These are phyloP conservation scores for Sechiopsis laciniata DNA, from an alignment of 306 rosid species.

Conservation along the genomic window DNA sequence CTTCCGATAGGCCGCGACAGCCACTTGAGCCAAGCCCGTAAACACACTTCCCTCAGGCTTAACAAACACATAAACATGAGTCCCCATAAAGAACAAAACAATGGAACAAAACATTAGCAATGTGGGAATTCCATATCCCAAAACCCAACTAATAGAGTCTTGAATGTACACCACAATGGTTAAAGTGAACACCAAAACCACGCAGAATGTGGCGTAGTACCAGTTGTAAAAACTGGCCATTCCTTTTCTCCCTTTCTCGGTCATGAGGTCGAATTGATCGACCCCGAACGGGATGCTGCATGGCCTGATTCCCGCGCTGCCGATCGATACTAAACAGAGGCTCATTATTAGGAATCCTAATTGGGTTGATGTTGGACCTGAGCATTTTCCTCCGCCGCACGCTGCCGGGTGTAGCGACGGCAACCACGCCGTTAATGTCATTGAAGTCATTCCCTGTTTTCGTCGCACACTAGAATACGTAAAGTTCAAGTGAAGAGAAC, in stretches of 20 bases:
- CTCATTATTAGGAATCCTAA: conserved; percentile 42
- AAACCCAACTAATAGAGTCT: conserved; percentile 68
- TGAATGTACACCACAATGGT: conserved; percentile 62
- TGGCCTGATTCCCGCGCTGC: conserved; percentile 69
- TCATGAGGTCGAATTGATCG: conserved; percentile 64
- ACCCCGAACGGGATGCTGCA: conserved; percentile 82
- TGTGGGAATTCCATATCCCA: conserved; percentile 68
- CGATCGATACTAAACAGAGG: conserved; percentile 44
- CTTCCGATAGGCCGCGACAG: conserved; percentile 60
- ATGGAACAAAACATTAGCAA: conserved; percentile 45
- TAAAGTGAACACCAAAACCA: conserved; percentile 38
- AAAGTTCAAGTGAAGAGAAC: no score
- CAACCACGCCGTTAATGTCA: conserved; percentile 62
- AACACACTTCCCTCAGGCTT: conserved; percentile 59
- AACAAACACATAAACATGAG: conserved; percentile 35
- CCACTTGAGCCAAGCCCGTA: conserved; percentile 42
- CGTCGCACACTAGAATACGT: no score
- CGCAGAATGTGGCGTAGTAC: conserved; percentile 43
- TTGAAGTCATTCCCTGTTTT: conserved; percentile 57
- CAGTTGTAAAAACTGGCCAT: conserved; percentile 60
- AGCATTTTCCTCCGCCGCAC: conserved; percentile 42
- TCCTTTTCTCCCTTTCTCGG: conserved; percentile 55
- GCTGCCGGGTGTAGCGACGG: conserved; percentile 54
- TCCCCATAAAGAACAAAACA: conserved; percentile 44
- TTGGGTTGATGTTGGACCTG: conserved; percentile 28